Percentiles rank a stretch among this genome's conserved stretches.
Evolutionary conservation across 2,329 filamentous ascomycete genomes (phyloP).

Genomic region (Escovopsis sp.): DNA sequence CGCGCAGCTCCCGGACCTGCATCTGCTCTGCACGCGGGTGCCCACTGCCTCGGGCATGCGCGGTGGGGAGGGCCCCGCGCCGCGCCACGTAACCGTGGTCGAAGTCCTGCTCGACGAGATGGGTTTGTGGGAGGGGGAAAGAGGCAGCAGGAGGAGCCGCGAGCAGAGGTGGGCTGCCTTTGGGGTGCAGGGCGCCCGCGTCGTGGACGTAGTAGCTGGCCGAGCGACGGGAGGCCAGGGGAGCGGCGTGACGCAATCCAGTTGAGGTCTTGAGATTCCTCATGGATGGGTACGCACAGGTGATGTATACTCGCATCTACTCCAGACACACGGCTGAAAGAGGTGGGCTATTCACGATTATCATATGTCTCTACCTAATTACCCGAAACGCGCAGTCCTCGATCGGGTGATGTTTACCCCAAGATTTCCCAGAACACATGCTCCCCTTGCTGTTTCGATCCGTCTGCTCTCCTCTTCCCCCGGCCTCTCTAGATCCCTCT

Average conservation of each 20-base stretch:
- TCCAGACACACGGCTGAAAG: too few relatives aligned
- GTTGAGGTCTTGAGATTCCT: too few relatives aligned
- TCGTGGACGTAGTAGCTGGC: too few relatives aligned
- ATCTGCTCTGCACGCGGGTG: slow-evolving; percentile 34
- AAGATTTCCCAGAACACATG: slow-evolving; percentile 12
- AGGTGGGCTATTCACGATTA: slow-evolving; percentile 5
- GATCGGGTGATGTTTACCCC: background rate
- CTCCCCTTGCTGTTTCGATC: slow-evolving; percentile 1
- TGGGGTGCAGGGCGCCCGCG: slow-evolving; percentile 18
- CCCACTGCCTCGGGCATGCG: slow-evolving; percentile 30
- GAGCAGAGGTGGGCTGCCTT: slow-evolving; percentile 42
- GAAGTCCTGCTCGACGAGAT: slow-evolving; percentile 38
- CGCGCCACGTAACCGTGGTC: slow-evolving; percentile 26
- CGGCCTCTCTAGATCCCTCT: background rate
- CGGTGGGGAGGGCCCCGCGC: slow-evolving; percentile 1
- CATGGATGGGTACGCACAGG: too few relatives aligned
- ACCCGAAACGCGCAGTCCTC: slow-evolving; percentile 12
- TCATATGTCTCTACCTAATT: slow-evolving; percentile 11
- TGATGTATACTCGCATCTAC: too few relatives aligned
- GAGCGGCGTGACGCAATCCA: too few relatives aligned
- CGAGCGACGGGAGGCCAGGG: too few relatives aligned
- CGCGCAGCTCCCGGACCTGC: slow-evolving; percentile 37
- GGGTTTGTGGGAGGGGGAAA: slow-evolving; percentile 27
- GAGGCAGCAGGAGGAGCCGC: slow-evolving; percentile 17
- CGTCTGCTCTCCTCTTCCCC: background rate